Conservation (phyloP, 2,329 filamentous ascomycete genomes). For the Drechslerella coelobrocha region DNA sequence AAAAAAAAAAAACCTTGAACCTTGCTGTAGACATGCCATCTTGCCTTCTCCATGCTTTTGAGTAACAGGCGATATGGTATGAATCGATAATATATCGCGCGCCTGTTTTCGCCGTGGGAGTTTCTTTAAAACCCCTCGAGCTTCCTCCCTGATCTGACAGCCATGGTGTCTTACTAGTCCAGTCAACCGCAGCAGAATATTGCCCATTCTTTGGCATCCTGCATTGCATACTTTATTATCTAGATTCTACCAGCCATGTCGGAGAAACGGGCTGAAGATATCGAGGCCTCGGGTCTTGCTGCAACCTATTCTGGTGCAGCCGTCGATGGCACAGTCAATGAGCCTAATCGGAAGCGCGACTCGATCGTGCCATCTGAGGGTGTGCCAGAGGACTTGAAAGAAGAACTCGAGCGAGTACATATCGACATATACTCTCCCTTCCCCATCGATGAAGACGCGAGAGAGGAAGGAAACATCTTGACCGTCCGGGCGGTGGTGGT, state of each 20-base stretch:
- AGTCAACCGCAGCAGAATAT: conserved; percentile 17
- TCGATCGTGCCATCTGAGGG: conserved; percentile 43
- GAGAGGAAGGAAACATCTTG: conserved; percentile 62
- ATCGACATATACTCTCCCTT: conserved; percentile 57
- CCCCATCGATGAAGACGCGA: conserved; percentile 59
- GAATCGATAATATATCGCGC: no score
- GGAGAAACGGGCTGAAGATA: conserved; percentile 46
- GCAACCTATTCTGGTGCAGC: conserved; percentile 18
- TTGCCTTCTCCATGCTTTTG: not conserved
- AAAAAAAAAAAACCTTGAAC: conserved; percentile 26
- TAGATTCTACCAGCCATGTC: conserved; percentile 29
- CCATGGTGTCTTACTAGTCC: conserved; percentile 27
- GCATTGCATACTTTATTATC: conserved; percentile 13
- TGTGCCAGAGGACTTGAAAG: conserved; percentile 38
- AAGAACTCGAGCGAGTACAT: conserved; percentile 46
- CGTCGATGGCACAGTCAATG: conserved; percentile 20
- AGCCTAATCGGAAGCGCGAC: conserved; percentile 23
- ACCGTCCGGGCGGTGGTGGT: conserved; percentile 66
- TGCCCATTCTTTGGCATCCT: conserved; percentile 11
- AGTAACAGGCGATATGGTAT: no score
- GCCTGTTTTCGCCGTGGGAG: conserved; percentile 21
- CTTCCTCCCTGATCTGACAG: conserved; percentile 28
- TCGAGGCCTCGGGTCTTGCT: conserved; percentile 33
- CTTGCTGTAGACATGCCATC: conserved; percentile 33
- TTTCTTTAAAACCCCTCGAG: conserved; percentile 8